These are phyloP conservation scores for Ganoderma resinaceum DNA, from an alignment of 1,284 basidiomycete species.

Conservation along the genomic window DNA sequence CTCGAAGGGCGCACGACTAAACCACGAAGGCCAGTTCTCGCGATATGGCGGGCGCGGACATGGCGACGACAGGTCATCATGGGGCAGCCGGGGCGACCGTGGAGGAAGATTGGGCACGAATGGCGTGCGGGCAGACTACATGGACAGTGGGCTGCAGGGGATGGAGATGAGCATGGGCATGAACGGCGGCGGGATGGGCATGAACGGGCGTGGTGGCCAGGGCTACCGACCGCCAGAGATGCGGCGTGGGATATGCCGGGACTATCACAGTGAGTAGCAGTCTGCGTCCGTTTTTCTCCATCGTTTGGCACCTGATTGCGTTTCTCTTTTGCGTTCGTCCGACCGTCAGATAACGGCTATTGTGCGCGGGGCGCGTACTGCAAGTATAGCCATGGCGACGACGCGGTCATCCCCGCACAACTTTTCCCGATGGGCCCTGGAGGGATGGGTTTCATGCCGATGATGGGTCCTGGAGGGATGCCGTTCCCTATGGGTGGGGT, in stretches of 20 bases:
- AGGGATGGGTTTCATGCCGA: slow-evolving; percentile 69
- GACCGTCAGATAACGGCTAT: slow-evolving; percentile 80
- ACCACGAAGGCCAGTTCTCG: slow-evolving; percentile 65
- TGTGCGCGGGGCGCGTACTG: slow-evolving; percentile 91
- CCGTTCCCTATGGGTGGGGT: slow-evolving; percentile 48
- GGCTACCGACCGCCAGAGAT: slow-evolving; percentile 70
- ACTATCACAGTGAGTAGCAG: slow-evolving; percentile 83
- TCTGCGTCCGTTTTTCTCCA: neutral
- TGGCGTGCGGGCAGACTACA: slow-evolving; percentile 38
- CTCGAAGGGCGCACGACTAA: slow-evolving; percentile 74
- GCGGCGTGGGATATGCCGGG: slow-evolving; percentile 79
- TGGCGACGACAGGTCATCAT: slow-evolving; percentile 41
- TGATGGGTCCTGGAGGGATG: slow-evolving; percentile 52
- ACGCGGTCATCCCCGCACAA: slow-evolving; percentile 75
- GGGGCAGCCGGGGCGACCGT: slow-evolving; percentile 48
- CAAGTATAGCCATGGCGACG: slow-evolving; percentile 91
- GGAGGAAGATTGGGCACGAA: slow-evolving; percentile 37
- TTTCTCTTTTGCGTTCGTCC: neutral
- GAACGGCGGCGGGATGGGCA: slow-evolving; percentile 43
- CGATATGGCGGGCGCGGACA: slow-evolving; percentile 49
- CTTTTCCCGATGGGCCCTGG: slow-evolving; percentile 61
- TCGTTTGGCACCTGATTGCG: slow-evolving; percentile 6
- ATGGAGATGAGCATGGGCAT: slow-evolving; percentile 45
- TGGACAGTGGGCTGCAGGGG: slow-evolving; percentile 42
- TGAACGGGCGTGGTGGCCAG: slow-evolving; percentile 55